phyloP scores from a whole-genome alignment of 108 stramenopile genomes.

The Conticribra weissflogii region DNA sequence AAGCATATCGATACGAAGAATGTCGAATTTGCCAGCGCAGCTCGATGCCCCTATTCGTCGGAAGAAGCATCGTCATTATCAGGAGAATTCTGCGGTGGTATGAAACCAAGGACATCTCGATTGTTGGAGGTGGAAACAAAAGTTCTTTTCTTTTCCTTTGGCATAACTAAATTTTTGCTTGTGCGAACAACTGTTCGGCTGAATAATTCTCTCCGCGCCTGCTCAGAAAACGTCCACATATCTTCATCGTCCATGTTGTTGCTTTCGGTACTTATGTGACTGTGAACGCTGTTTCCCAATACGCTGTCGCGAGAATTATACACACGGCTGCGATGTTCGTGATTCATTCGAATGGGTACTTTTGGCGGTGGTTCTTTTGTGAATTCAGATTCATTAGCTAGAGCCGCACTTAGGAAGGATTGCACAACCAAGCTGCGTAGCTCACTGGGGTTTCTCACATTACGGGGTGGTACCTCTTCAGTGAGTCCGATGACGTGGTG shows the following conservation, averaged over 20 bases:
- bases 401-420: constrained; percentile 46
- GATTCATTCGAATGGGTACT: constrained; percentile 44
- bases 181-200: constrained; percentile 27
- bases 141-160: constrained; percentile 33
- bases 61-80: too few species aligned
- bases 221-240: constrained; percentile 46
- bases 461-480: constrained; percentile 43
- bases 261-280: constrained; percentile 23
- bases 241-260: constrained; percentile 33
- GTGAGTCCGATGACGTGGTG: constrained; percentile 50
- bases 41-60: too few species aligned
- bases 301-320: constrained; percentile 6
- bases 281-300: constrained; percentile 29
- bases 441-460: constrained; percentile 43
- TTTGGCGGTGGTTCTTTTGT: constrained; percentile 37
- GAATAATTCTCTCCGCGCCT: constrained; percentile 37
- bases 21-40: too few species aligned
- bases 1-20: too few species aligned
- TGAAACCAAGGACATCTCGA: constrained; percentile 11
- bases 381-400: constrained; percentile 51
- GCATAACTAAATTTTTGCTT: constrained; percentile 32
- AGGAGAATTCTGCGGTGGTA: background rate
- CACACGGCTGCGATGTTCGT: constrained; percentile 29
- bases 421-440: constrained; percentile 48
- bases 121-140: constrained; percentile 23